Evolutionary conservation across 371 early-diverging fungal species (phyloP), one percentile per base, ranked within the genome.

Genomic region (Rhizopus delemar): DNA sequence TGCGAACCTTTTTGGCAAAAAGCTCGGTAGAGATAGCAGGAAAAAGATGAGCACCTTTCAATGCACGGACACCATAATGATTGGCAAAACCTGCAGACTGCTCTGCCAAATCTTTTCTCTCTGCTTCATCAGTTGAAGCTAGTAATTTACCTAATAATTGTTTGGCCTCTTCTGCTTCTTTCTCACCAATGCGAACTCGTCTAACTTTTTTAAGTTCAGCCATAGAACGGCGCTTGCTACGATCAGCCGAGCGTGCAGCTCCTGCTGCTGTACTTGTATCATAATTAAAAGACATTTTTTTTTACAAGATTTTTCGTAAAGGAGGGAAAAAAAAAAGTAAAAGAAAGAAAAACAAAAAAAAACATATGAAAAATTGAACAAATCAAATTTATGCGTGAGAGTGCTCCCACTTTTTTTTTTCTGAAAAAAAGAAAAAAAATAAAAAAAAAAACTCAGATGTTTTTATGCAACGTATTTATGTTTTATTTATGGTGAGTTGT

Each of bases 1-100:
- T 82, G 22, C 89, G 81, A 2, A 84, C 81, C 80, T 90, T 90
- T 74, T 88, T 88, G 73, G 88, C 87, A 51, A 69, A 70, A 34
- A 85, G 72, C 39, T 86, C 84, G 13, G 76, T 69, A 51, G 76
- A 67, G 53, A 90, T 71, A 56, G 78, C 77, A 49, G 79, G 72
- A 33, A 87, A 76, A 58, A 90, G 71, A 57, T 80, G 78, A 55
- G 63, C 58, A 13, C 83, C 73, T 59, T 83, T 77, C 57, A 90
- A 71, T 41, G 80, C 71, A 53, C 80, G 77, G 41, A 87, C 75
- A 49, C 83, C 85, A 36, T 81, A 77, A 59, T 75, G 71, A 57
- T 65, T 62, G 41, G 71, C 70, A 59, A 77, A 77, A 38, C 63
- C 68, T 53, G 67, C 77, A 46, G 63, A 58, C 35, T 69, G 66